phyloP scores from a whole-genome alignment of 345 rosid species.

The Bruguiera gymnorhiza region DNA sequence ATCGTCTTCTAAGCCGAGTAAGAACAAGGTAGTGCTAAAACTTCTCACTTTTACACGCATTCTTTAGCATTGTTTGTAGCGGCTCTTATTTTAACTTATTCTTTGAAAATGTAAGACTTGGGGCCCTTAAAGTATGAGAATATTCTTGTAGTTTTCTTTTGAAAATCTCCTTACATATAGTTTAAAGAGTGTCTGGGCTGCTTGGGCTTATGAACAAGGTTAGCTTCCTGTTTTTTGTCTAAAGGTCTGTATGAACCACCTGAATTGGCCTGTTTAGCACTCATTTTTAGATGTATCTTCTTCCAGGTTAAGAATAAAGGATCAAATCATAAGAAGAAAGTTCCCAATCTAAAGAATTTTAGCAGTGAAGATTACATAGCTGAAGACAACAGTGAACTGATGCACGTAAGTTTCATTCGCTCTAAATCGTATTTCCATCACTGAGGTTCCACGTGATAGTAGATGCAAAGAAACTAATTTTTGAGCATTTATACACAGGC shows the following conservation, averaged over 20 bases:
- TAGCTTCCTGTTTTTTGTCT: background rate
- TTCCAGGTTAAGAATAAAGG: slow-evolving; percentile 38
- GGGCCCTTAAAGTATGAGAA: no score
- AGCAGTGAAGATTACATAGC: slow-evolving; percentile 26
- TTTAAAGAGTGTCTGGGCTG: no score
- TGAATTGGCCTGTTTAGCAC: background rate
- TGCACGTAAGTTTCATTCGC: slow-evolving; percentile 37
- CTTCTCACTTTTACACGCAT: background rate
- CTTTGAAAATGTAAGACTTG: background rate
- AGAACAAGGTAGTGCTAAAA: slow-evolving; percentile 14
- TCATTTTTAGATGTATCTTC: slow-evolving; percentile 3
- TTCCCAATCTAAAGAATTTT: slow-evolving; percentile 22
- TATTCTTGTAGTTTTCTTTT: no score
- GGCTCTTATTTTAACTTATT: background rate
- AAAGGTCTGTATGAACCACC: background rate
- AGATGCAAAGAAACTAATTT: background rate
- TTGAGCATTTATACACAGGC: slow-evolving; percentile 43
- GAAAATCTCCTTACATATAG: no score
- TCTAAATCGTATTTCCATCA: background rate
- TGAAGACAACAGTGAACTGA: slow-evolving; percentile 49
- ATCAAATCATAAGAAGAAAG: slow-evolving; percentile 40
- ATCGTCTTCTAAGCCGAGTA: slow-evolving; percentile 29
- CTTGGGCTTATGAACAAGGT: no score
- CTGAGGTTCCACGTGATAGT: background rate
- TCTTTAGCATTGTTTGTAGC: background rate